Evolutionary conservation across 345 rosid genomes (phyloP).

Genomic region (Citropsis articulata): DNA sequence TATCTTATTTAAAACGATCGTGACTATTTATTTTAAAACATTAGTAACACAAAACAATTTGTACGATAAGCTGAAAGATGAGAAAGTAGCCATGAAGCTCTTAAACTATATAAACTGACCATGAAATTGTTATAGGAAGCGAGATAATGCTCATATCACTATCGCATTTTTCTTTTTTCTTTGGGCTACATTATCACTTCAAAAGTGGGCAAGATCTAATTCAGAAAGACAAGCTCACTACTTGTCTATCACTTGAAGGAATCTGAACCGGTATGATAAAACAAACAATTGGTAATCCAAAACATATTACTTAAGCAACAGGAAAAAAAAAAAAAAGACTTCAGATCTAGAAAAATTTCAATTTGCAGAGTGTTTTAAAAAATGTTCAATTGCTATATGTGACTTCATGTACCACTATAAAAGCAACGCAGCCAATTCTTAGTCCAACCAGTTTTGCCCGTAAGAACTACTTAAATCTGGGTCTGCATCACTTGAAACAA

Average conservation of each 20-base stretch:
- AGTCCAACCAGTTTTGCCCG: neutral
- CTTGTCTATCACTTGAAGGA: neutral
- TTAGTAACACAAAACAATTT: neutral
- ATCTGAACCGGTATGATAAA: neutral
- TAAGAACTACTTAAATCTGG: neutral
- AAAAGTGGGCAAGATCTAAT: neutral
- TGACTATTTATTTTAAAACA: neutral
- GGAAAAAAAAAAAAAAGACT: neutral
- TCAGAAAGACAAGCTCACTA: neutral
- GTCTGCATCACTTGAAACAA: neutral
- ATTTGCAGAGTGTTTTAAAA: neutral
- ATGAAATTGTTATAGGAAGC: neutral
- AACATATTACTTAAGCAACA: neutral
- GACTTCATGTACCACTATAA: neutral
- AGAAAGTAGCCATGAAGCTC: neutral
- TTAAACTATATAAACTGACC: neutral
- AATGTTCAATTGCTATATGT: neutral
- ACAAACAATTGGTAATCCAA: neutral
- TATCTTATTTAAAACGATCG: neutral
- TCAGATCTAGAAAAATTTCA: neutral
- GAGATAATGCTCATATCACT: neutral
- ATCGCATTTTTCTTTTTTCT: too few species aligned
- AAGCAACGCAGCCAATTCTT: neutral
- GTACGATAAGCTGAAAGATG: neutral
- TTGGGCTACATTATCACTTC: neutral